These are phyloP conservation scores for Penicillium cosmopolitanum DNA, from an alignment of 495 filamentous ascomycete species.

Conservation along the genomic window DNA sequence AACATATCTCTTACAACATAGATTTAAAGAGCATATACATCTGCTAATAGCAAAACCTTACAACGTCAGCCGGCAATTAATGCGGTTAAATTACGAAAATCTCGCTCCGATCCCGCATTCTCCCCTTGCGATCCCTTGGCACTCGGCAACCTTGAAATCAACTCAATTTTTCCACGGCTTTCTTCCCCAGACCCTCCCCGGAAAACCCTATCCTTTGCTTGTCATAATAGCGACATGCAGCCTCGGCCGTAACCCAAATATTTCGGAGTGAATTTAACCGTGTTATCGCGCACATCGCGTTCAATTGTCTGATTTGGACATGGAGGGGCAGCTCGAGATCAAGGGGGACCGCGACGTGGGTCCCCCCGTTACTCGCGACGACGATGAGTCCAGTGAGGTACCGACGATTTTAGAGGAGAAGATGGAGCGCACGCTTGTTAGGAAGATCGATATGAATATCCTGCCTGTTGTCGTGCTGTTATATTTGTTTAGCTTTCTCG, in stretches of 20 bases:
- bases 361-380: background rate
- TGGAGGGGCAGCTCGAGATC: constrained; percentile 9
- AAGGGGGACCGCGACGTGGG: constrained; percentile 18
- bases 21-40: background rate
- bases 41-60: background rate
- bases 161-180: background rate
- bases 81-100: background rate
- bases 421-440: constrained; percentile 48
- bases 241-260: background rate
- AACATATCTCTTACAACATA: background rate
- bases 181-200: background rate
- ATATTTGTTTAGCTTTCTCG: constrained; percentile 70
- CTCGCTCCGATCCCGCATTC: constrained; percentile 1
- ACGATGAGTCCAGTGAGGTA: background rate
- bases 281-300: background rate
- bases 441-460: constrained; percentile 63
- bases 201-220: background rate
- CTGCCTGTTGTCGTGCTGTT: constrained; percentile 63
- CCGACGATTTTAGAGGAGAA: constrained; percentile 18
- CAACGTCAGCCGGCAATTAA: background rate
- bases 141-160: background rate
- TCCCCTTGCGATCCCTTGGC: background rate
- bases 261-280: background rate
- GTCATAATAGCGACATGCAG: background rate
- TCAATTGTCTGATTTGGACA: constrained; percentile 1